Base-by-base conservation (phyloP, 371 early-diverging fungal species). In the Mucor plumbeus region DNA sequence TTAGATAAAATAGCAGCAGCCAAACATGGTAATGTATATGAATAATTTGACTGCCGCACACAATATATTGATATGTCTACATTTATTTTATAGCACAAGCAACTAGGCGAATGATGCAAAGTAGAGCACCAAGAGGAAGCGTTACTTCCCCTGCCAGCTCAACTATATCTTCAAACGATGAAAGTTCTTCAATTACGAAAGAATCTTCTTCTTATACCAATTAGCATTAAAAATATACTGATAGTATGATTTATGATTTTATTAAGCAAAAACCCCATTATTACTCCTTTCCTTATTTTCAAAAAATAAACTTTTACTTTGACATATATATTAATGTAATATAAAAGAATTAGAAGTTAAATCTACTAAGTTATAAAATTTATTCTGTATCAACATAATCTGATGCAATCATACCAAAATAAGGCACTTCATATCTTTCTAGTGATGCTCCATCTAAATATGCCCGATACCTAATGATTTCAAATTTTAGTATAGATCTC, bases 351-450 rank as follows among this genome's bases (percentile, higher is more conserved):
- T 50, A 50, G 21, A 50, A 5, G 26, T 50, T 50, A 48, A 19
- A 47, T 47, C 19, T n/a, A 19, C 15, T 19, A 7, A 19, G 26
- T 26, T 50, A 50, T 21, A 50, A 26, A 31, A 14, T 53, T 78
- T 76, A 90, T 70, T 90, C 90, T 19, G 70, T 73, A 67, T 90
- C 89, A 1, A 87, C 87, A 85, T 87, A 90, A 60, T 81, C 73
- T 34, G 86, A 75, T 19, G 91, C 91, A 14, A 88, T 68, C 38
- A 61, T 55, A 19, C 91, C 91, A 67, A 88, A 69, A 61, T 82
- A 87, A 7, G 91, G 91, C 7, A 88, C 54, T 57, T 83, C 77
- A 48, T 84, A 88, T 53, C 91, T 79, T 47, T 86, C 87, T 40
- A 91, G 71, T 10, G 86, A 81, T 55, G 83, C 87, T 19, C 85